Percentiles rank a stretch among this genome's conserved stretches.
phyloP scores from a whole-genome alignment of 1,284 basidiomycete genomes.

The Ganoderma resinaceum region DNA sequence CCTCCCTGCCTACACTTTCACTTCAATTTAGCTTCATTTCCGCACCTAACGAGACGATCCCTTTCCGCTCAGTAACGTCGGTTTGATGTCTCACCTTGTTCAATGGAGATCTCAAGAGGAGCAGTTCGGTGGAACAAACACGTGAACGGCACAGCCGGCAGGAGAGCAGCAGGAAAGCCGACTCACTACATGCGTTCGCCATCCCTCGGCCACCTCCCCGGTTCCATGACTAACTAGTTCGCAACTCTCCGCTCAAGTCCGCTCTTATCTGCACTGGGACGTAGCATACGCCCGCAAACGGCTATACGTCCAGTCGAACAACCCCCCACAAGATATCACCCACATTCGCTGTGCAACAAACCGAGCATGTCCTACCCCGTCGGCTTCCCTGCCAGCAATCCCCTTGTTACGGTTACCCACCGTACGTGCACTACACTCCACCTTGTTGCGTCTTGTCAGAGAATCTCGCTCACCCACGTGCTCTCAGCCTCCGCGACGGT shows the following conservation, averaged over 20 bases:
- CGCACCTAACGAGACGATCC: background rate
- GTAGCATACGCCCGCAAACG: background rate
- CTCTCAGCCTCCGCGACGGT: constrained; percentile 60
- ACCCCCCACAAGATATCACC: background rate
- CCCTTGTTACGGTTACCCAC: constrained; percentile 68
- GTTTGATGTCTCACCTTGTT: too few relatives aligned
- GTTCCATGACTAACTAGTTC: background rate
- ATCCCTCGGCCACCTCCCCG: background rate
- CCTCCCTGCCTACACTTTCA: background rate
- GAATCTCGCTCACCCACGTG: background rate
- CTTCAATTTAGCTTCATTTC: background rate
- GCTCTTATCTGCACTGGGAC: background rate
- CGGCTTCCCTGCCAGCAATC: constrained; percentile 52
- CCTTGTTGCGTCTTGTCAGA: background rate
- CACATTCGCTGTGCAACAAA: background rate
- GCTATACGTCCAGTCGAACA: background rate
- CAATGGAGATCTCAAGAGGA: background rate
- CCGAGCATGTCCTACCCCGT: constrained; percentile 53
- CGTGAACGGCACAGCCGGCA: background rate
- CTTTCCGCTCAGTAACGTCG: background rate
- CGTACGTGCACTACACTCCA: constrained; percentile 49
- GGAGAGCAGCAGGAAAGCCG: background rate
- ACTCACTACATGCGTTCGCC: background rate
- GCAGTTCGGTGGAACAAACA: background rate
- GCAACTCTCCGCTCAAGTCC: background rate